Conservation (phyloP, 2,329 filamentous ascomycete species). For the Scolecobasidium constrictum region DNA sequence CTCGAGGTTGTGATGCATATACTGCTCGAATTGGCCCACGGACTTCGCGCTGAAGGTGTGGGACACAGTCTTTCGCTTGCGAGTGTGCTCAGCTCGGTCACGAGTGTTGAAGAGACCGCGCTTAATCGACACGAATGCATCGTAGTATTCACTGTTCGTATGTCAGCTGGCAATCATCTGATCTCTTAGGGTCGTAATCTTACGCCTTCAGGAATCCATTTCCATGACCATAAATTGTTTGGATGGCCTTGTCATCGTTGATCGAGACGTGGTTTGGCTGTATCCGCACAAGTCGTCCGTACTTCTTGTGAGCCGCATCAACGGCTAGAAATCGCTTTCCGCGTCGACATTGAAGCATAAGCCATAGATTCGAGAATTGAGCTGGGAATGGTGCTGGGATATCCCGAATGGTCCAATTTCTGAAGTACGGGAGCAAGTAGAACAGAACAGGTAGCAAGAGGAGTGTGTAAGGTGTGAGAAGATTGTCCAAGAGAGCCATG, state of each 20-base stretch:
- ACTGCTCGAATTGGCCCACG: slow-evolving; percentile 76
- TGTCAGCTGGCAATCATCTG: slow-evolving; percentile 2
- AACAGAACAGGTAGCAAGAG: slow-evolving; percentile 39
- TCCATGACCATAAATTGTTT: slow-evolving; percentile 58
- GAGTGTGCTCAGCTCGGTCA: slow-evolving; percentile 67
- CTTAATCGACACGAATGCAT: slow-evolving; percentile 79
- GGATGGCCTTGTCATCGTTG: slow-evolving; percentile 69
- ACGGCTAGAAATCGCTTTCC: slow-evolving; percentile 49
- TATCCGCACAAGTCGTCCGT: slow-evolving; percentile 71
- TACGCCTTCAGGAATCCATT: slow-evolving; percentile 40
- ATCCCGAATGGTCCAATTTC: slow-evolving; percentile 41
- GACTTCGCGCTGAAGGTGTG: slow-evolving; percentile 81
- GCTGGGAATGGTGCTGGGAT: slow-evolving; percentile 56
- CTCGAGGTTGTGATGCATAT: slow-evolving; percentile 71
- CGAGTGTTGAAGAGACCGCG: slow-evolving; percentile 85
- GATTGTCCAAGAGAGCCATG: slow-evolving; percentile 3
- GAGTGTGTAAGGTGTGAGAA: slow-evolving; percentile 18
- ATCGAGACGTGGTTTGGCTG: slow-evolving; percentile 78
- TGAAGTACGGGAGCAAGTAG: slow-evolving; percentile 50
- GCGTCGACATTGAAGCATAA: slow-evolving; percentile 51
- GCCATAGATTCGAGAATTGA: slow-evolving; percentile 69
- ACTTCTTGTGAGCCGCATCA: slow-evolving; percentile 61
- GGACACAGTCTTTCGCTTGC: slow-evolving; percentile 80
- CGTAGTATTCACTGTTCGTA: slow-evolving; percentile 63
- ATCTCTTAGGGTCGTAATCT: slow-evolving; percentile 8